A percentile compares a stretch with the other conserved stretches of the same genome.
Evolutionary conservation across 805 yeast species (phyloP).

Genomic region (Candida takata): DNA sequence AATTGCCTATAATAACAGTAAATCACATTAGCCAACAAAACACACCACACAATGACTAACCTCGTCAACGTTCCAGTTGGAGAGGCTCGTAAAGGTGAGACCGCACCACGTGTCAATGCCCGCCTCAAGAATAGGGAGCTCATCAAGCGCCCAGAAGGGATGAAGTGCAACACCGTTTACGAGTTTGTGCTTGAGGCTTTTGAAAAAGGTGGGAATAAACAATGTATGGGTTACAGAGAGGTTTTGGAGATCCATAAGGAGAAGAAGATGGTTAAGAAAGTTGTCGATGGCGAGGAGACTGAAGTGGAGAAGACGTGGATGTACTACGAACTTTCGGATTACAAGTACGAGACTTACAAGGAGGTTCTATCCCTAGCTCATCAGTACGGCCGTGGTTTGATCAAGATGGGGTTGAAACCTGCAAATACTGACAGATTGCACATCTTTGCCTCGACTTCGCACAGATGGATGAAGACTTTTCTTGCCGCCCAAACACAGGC

Average conservation of each 20-base stretch:
- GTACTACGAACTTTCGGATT: conserved; percentile 72
- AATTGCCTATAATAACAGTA: no score
- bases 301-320: conserved; percentile 82
- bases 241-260: conserved; percentile 69
- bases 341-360: conserved; percentile 55
- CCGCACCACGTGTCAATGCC: conserved; percentile 72
- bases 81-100: conserved; percentile 65
- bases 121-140: conserved; percentile 39
- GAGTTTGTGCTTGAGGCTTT: conserved; percentile 63
- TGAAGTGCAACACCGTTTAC: conserved; percentile 59
- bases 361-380: conserved; percentile 46
- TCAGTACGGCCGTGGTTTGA: conserved; percentile 67
- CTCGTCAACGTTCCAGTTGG: conserved; percentile 53
- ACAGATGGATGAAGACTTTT: conserved; percentile 84
- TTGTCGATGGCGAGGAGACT: conserved; percentile 66
- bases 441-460: conserved; percentile 82
- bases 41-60: conserved; percentile 12
- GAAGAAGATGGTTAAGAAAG: conserved; percentile 62
- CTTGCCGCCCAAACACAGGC: conserved; percentile 71
- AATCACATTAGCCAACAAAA: not conserved
- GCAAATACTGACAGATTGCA: conserved; percentile 57
- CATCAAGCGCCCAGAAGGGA: conserved; percentile 54
- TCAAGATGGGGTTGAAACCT: conserved; percentile 64
- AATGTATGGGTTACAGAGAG: conserved; percentile 75
- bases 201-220: conserved; percentile 43